phyloP scores from a whole-genome alignment of 148 eudicot species.

The Pharnaceum exiguum region DNA sequence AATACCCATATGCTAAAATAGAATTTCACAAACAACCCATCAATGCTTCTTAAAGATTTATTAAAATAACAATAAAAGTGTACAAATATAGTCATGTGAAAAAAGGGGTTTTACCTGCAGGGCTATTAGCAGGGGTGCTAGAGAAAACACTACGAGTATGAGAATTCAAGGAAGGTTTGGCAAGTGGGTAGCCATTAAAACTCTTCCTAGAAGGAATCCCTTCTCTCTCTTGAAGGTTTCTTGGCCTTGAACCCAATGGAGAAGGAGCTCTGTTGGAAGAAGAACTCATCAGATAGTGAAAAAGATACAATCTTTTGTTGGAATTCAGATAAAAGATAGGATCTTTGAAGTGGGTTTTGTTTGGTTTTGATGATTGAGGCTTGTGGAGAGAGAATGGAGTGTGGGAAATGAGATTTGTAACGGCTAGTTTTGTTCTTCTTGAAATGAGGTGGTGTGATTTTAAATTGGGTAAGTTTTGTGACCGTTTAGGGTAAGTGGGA shows the following conservation, averaged over 20 bases:
- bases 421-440: slow-evolving; percentile 22
- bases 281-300: slow-evolving; percentile 20
- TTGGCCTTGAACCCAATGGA: slow-evolving; percentile 21
- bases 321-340: not conserved
- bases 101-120: slow-evolving; percentile 50
- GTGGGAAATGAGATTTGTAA: slow-evolving; percentile 6
- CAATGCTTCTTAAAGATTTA: no score
- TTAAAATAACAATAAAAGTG: not conserved
- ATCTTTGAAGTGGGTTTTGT: not conserved
- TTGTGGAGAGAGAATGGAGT: not conserved
- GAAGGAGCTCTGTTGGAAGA: slow-evolving; percentile 31
- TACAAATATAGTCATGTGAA: not conserved
- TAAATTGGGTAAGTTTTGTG: slow-evolving; percentile 11
- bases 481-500: slow-evolving; percentile 16
- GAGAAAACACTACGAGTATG: slow-evolving; percentile 32
- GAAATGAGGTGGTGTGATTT: slow-evolving; percentile 5
- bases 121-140: slow-evolving; percentile 60
- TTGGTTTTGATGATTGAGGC: not conserved
- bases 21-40: no score
- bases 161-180: slow-evolving; percentile 39
- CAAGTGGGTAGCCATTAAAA: slow-evolving; percentile 44
- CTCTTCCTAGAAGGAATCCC: slow-evolving; percentile 24
- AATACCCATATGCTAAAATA: no score
- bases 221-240: slow-evolving; percentile 22
- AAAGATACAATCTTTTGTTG: not conserved